A percentile compares a stretch with the other conserved stretches of the same genome.
Conservation (phyloP, 306 rosid genomes). For the Biancaea sappan region DNA sequence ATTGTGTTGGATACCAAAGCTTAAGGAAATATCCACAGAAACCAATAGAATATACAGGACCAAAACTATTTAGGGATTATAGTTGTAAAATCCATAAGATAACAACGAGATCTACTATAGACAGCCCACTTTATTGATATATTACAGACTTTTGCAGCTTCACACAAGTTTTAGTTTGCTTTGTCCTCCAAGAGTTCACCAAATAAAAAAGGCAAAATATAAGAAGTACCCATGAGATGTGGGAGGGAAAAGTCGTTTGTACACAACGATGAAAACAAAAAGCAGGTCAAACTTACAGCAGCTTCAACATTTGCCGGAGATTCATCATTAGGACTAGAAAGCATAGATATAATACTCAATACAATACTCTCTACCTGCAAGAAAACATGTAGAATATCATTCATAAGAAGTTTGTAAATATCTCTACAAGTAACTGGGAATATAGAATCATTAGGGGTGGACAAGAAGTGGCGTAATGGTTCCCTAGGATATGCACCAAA, state of each 20-base stretch:
- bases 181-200: not conserved
- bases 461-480: slow-evolving; percentile 15
- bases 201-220: not conserved
- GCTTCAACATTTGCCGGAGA: slow-evolving; percentile 99
- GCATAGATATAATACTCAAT: slow-evolving; percentile 97
- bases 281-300: slow-evolving; percentile 67
- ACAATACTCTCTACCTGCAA: slow-evolving; percentile 99
- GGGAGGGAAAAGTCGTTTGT: not conserved
- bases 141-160: not conserved
- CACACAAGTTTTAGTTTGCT: not conserved
- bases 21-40: not conserved
- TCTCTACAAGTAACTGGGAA: slow-evolving; percentile 4
- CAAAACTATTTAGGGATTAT: not conserved
- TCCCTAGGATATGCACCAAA: slow-evolving; percentile 29
- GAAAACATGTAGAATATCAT: slow-evolving; percentile 9
- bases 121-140: slow-evolving; percentile 1
- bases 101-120: not conserved
- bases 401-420: not conserved
- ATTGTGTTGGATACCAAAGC: not conserved
- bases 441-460: not conserved
- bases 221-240: slow-evolving; percentile 1
- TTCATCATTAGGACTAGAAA: slow-evolving; percentile 94
- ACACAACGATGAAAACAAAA: slow-evolving; percentile 5
- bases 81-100: not conserved
- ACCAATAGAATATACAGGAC: not conserved